These are phyloP conservation scores for Erysimum cheiranthoides DNA, from an alignment of 345 rosid species.

Conservation along the genomic window DNA sequence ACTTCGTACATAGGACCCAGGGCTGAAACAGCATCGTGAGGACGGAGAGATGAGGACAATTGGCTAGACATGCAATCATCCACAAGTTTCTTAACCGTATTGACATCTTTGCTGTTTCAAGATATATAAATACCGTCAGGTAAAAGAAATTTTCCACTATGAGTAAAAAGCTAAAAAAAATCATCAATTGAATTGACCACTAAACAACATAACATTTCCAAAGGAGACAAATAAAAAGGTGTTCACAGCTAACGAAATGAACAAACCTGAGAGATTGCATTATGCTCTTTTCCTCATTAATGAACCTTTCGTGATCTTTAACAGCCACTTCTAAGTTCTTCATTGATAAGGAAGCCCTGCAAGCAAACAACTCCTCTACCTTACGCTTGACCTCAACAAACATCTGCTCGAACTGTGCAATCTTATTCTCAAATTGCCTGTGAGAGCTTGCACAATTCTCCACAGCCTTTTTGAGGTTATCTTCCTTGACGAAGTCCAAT, in stretches of 20 bases:
- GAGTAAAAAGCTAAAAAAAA: neutral
- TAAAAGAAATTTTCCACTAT: slow-evolving; percentile 8
- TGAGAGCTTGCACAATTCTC: slow-evolving; percentile 77
- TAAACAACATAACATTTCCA: slow-evolving; percentile 1
- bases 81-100: slow-evolving; percentile 91
- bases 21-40: slow-evolving; percentile 99
- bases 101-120: slow-evolving; percentile 90
- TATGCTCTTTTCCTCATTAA: slow-evolving; percentile 82
- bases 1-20: slow-evolving; percentile 98
- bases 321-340: slow-evolving; percentile 66
- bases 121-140: slow-evolving; percentile 39
- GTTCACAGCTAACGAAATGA: slow-evolving; percentile 21
- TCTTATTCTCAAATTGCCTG: slow-evolving; percentile 90
- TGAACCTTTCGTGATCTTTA: slow-evolving; percentile 68
- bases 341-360: slow-evolving; percentile 54
- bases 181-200: slow-evolving; percentile 3
- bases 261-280: slow-evolving; percentile 97
- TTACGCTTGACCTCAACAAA: slow-evolving; percentile 72
- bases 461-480: slow-evolving; percentile 67
- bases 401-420: slow-evolving; percentile 78
- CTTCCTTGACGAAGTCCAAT: slow-evolving; percentile 90
- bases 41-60: slow-evolving; percentile 87
- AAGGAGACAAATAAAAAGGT: slow-evolving; percentile 6
- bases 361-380: slow-evolving; percentile 75
- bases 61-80: slow-evolving; percentile 89